Percentiles rank a stretch among this genome's conserved stretches.
phyloP scores from a whole-genome alignment of 306 rosid genomes.

The Vicia faba region DNA sequence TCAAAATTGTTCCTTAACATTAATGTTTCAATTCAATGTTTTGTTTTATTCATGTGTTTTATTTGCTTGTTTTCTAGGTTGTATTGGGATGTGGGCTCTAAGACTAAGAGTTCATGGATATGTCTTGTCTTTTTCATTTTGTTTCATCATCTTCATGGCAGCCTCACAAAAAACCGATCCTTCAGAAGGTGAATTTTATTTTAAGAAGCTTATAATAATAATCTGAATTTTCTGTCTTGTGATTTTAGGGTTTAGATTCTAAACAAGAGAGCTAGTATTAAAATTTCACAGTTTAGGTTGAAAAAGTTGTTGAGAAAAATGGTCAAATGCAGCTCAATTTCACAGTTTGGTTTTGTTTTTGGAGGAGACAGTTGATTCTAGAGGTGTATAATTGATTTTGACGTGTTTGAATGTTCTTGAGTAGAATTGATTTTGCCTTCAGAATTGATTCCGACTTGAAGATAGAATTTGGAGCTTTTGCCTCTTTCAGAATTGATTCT shows the following conservation, averaged over 20 bases:
- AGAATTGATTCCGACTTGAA: neutral
- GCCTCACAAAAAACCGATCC: conserved; percentile 55
- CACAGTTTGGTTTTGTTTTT: neutral
- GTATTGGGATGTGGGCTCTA: conserved; percentile 51
- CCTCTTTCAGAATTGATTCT: neutral
- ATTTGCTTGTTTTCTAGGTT: conserved; percentile 37
- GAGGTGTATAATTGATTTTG: neutral
- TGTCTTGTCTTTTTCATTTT: conserved; percentile 47
- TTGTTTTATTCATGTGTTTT: neutral
- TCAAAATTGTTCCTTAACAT: conserved; percentile 9
- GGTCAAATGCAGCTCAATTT: conserved; percentile 6
- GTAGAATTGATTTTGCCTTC: neutral
- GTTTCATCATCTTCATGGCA: conserved; percentile 40
- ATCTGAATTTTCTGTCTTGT: conserved; percentile 17
- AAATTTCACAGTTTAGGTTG: conserved; percentile 16
- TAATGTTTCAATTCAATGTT: neutral
- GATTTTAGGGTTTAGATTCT: conserved; percentile 9
- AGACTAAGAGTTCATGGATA: conserved; percentile 50
- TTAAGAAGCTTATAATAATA: neutral
- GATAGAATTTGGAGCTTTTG: neutral
- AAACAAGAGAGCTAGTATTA: neutral
- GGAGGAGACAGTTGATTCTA: neutral
- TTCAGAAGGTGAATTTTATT: conserved; percentile 63
- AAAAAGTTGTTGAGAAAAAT: conserved; percentile 3
- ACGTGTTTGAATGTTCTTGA: neutral